Conservation (phyloP, 257 asterid genomes). For the Leonotis leonurus region DNA sequence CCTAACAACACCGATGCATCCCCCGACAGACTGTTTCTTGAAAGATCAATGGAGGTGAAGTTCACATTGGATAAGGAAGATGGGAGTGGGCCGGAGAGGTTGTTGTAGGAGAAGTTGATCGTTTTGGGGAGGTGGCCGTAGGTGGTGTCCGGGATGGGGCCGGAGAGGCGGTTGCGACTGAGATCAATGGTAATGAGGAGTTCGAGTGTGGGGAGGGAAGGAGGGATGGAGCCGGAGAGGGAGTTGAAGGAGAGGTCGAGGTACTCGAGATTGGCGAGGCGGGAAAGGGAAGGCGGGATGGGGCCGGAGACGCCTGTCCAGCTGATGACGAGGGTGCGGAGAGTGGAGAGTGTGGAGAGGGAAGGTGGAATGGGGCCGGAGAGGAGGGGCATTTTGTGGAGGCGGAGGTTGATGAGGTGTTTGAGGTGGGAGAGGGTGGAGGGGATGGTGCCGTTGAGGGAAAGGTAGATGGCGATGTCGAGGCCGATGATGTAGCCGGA, state of each 20-base stretch:
- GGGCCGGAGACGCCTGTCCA: constrained; percentile 37
- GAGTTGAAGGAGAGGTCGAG: constrained; percentile 32
- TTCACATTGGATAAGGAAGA: constrained; percentile 12
- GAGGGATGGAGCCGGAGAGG: constrained; percentile 34
- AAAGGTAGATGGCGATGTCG: not conserved
- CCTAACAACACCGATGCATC: constrained; percentile 40
- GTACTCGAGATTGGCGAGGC: constrained; percentile 7
- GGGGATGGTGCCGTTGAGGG: constrained; percentile 32
- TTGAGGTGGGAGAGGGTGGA: constrained; percentile 13
- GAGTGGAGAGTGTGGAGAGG: constrained; percentile 12
- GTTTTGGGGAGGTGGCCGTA: constrained; percentile 10
- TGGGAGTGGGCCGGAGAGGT: constrained; percentile 25
- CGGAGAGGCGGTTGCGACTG: constrained; percentile 34
- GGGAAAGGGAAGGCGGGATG: constrained; percentile 16
- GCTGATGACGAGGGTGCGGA: constrained; percentile 19
- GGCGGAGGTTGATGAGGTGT: constrained; percentile 28
- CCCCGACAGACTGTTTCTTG: constrained; percentile 33
- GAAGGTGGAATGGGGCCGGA: constrained; percentile 22
- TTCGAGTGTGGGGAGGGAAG: constrained; percentile 25
- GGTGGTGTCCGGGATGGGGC: constrained; percentile 30
- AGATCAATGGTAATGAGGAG: constrained; percentile 18
- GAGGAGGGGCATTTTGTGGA: constrained; percentile 30
- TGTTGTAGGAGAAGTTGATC: constrained; percentile 21
- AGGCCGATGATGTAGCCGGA: constrained; percentile 23
- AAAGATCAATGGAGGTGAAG: constrained; percentile 25